These are phyloP conservation scores for Leptosphaerulina australis DNA, from an alignment of 2,329 filamentous ascomycete species.

Conservation along the genomic window DNA sequence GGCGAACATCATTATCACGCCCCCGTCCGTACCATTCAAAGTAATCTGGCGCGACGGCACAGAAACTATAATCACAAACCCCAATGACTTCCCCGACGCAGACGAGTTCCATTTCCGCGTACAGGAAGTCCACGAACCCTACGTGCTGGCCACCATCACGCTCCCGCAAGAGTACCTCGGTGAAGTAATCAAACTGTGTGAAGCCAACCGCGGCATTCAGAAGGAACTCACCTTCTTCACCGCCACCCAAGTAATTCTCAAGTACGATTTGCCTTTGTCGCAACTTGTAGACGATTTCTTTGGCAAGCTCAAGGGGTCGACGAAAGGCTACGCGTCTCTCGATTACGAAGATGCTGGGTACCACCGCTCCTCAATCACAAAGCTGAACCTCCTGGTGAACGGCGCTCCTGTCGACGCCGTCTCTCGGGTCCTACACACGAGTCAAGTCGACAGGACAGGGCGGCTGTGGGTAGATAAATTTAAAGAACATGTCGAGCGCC, in stretches of 20 bases:
- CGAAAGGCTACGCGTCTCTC: conserved; percentile 92
- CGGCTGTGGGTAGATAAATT: conserved; percentile 92
- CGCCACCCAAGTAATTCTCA: conserved; percentile 88
- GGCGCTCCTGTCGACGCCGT: conserved; percentile 93
- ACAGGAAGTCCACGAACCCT: conserved; percentile 71
- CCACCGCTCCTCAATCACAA: conserved; percentile 78
- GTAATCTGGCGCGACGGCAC: conserved; percentile 78
- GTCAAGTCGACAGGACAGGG: conserved; percentile 80
- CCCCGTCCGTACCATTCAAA: conserved; percentile 91
- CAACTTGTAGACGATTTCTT: conserved; percentile 97
- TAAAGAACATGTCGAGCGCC: conserved; percentile 93
- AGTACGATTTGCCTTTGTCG: conserved; percentile 85
- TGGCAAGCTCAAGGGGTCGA: conserved; percentile 90
- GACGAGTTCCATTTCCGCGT: conserved; percentile 62
- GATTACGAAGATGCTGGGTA: conserved; percentile 97
- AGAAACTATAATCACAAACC: conserved; percentile 81
- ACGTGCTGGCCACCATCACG: conserved; percentile 82
- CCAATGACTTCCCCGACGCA: conserved; percentile 83
- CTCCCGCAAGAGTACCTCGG: conserved; percentile 93
- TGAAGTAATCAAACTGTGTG: conserved; percentile 92
- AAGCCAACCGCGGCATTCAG: conserved; percentile 85
- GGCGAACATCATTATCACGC: conserved; percentile 93
- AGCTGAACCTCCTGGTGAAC: conserved; percentile 92
- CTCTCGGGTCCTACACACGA: conserved; percentile 82
- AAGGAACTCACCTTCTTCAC: conserved; percentile 90